phyloP scores from a whole-genome alignment of 1,284 basidiomycete species.

The Cutaneotrichosporon daszewskae region DNA sequence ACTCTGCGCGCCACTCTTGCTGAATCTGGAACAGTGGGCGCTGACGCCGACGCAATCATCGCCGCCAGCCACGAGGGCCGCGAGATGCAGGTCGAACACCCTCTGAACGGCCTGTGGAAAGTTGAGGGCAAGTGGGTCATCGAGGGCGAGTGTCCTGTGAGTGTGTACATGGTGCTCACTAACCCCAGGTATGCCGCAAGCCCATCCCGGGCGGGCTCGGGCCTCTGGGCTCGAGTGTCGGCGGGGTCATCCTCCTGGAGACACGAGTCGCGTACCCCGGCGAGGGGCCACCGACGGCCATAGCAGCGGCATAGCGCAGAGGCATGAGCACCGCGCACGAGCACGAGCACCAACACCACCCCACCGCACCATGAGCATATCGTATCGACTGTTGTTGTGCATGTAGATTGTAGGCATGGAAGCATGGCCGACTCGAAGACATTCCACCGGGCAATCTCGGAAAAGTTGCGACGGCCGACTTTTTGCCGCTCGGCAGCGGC shows the following conservation, averaged over 20 bases:
- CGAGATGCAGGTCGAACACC: conserved; percentile 19
- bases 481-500: no score
- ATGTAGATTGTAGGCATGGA: no score
- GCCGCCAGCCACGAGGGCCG: conserved; percentile 4
- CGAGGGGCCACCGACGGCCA: no score
- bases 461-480: no score
- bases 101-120: conserved; percentile 35
- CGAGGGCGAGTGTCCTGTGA: conserved; percentile 46
- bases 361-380: no score
- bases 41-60: conserved; percentile 14
- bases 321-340: no score
- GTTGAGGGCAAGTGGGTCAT: conserved; percentile 26
- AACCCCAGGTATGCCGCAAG: conserved; percentile 30
- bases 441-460: no score
- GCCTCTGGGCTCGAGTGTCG: conserved; percentile 20
- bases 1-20: neutral
- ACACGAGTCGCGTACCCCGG: conserved; percentile 8
- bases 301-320: no score
- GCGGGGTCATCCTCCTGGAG: conserved; percentile 25
- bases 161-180: conserved; percentile 16
- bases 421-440: no score
- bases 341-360: no score
- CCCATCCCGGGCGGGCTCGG: conserved; percentile 30
- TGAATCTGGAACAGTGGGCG: conserved; percentile 3
- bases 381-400: no score